Base-by-base conservation (phyloP, 257 asterid species). In the Cinchona pubescens region DNA sequence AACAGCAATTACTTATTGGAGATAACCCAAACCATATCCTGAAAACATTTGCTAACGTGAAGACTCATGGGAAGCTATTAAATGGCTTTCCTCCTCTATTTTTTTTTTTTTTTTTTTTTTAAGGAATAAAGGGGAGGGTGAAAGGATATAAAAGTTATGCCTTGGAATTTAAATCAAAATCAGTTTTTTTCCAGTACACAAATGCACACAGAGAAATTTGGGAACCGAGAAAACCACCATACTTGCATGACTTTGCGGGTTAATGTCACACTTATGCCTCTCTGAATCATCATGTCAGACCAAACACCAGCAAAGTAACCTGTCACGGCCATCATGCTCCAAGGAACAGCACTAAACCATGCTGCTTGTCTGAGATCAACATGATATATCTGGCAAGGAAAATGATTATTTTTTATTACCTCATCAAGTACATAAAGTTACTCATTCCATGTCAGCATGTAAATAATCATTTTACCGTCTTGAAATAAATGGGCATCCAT, bases 191-290 rank as follows among this genome's bases (percentile, higher is more conserved):
- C 19, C 12, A 29, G 43, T 34, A 62, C 15, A 49, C 21, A 11
- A 11, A 13, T 30, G n/a, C n/a, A 32, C 10, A 32, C 49, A 62
- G 16, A n/a, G n/a, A 18, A 69, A 72, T 38, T 46, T 12, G 42
- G 32, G 56, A 21, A 40, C 9, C 21, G 62, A n/a, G 7, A 34
- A 61, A 67, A 75, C 25, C 69, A 3, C 25, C 67, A 11, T 18
- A 92, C 99, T 96, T 94, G 99, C 99, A 94, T 94, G 77, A 91
- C 83, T 89, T 94, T 94, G 76, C 98, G 96, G 79, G 97, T 94
- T 76, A 84, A 76, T 74, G 99, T 94, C 78, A 92, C 92, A 81
- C 85, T 94, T 71, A 76, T 82, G 75, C 99, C 96, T 43, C 79
- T 85, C 82, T 87, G 89, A 74, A 92, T 89, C 98, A 94, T 92